Evolutionary conservation across 345 rosid genomes (phyloP).

Genomic region (Cochlearia excelsa): DNA sequence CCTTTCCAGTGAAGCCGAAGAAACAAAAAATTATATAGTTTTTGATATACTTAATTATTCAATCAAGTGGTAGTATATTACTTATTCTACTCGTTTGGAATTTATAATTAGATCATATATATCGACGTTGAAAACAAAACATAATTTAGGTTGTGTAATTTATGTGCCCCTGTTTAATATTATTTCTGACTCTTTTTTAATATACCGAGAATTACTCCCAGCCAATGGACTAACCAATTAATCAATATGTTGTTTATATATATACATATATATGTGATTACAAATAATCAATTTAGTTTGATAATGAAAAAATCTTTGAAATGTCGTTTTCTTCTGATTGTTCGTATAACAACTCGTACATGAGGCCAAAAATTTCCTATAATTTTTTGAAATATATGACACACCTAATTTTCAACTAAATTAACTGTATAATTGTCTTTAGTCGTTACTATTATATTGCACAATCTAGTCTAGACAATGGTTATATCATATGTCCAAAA

Average conservation of each 20-base stretch:
- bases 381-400: not conserved
- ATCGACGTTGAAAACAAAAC: slow-evolving; percentile 24
- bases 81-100: no score
- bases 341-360: no score
- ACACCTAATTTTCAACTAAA: slow-evolving; percentile 29
- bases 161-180: no score
- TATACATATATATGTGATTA: no score
- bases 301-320: not conserved
- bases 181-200: no score
- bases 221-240: no score
- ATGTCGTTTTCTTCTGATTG: no score
- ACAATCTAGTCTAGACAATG: slow-evolving; percentile 12
- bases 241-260: no score
- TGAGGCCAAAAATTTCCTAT: not conserved
- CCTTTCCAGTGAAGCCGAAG: slow-evolving; percentile 36
- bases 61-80: no score
- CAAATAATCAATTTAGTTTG: no score
- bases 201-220: no score
- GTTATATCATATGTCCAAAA: no score
- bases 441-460: slow-evolving; percentile 21
- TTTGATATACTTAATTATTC: not conserved
- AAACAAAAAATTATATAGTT: not conserved
- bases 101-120: slow-evolving; percentile 18
- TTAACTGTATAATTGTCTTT: slow-evolving; percentile 24
- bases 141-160: slow-evolving; percentile 14